These are phyloP conservation scores for Juglanconis oblonga DNA, from an alignment of 2,329 filamentous ascomycete genomes.

Conservation along the genomic window DNA sequence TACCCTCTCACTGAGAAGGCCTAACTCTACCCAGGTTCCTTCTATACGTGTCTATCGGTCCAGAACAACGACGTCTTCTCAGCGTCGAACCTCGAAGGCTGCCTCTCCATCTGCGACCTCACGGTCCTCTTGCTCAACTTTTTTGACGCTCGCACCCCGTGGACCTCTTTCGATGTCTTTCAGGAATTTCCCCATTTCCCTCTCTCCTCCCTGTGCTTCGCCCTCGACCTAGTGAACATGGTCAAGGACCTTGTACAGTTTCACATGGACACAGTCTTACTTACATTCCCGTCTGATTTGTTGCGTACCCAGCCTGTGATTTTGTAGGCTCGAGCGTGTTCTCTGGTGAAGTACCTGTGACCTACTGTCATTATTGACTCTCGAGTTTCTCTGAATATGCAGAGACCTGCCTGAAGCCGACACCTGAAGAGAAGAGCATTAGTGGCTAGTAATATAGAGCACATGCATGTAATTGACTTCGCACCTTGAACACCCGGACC, in stretches of 20 bases:
- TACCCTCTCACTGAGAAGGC: not conserved
- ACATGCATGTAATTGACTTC: constrained; percentile 15
- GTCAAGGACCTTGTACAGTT: not conserved
- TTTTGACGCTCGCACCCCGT: constrained; percentile 66
- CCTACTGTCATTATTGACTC: not conserved
- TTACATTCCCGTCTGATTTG: constrained; percentile 52
- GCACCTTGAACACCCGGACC: constrained; percentile 58
- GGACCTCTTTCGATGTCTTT: constrained; percentile 76
- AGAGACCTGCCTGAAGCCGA: constrained; percentile 49
- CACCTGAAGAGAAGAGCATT: constrained; percentile 38
- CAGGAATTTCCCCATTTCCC: constrained; percentile 65
- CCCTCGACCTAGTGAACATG: constrained; percentile 68
- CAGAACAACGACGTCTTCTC: not conserved
- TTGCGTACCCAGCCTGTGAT: constrained; percentile 64
- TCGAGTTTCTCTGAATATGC: not conserved
- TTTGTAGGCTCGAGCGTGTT: constrained; percentile 46
- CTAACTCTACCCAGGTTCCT: not conserved
- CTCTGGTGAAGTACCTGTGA: constrained; percentile 49
- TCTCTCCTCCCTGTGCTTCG: constrained; percentile 75
- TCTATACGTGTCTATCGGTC: not conserved
- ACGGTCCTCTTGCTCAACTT: constrained; percentile 68
- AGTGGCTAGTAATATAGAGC: not conserved
- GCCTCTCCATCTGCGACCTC: constrained; percentile 63
- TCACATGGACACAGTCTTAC: not conserved
- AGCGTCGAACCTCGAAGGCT: constrained; percentile 58